Evolutionary conservation across 305 asterid genomes (phyloP).

Genomic region (Fraxinus baroniana): DNA sequence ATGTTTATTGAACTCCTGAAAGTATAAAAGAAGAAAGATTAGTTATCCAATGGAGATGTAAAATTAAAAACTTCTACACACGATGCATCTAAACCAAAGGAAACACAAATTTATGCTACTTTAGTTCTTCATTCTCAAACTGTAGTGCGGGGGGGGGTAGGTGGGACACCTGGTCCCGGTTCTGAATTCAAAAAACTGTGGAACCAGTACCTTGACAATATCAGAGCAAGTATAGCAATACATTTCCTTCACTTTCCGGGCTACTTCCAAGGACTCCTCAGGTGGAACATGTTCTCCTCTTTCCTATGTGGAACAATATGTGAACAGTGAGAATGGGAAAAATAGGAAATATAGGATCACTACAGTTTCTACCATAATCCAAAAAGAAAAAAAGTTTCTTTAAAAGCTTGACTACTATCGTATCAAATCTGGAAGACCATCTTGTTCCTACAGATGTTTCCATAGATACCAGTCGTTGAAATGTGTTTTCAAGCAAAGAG

Average conservation of each 20-base stretch:
- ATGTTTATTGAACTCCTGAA: conserved; percentile 90
- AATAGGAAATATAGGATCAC: neutral
- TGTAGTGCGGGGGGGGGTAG: no score
- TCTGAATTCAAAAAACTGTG: neutral
- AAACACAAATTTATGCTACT: neutral
- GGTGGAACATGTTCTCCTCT: conserved; percentile 94
- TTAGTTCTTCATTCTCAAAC: neutral
- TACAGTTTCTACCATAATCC: neutral
- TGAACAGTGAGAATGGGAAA: conserved; percentile 11
- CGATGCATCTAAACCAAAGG: neutral
- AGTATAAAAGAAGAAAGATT: conserved; percentile 25
- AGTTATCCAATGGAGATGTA: conserved; percentile 9
- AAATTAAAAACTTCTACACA: neutral
- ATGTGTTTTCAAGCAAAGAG: neutral
- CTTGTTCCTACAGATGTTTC: neutral
- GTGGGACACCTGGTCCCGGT: neutral
- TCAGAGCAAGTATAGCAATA: conserved; percentile 96
- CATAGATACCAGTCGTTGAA: neutral
- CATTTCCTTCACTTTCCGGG: conserved; percentile 88
- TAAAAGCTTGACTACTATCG: no score
- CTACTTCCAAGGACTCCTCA: conserved; percentile 89
- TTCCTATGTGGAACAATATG: conserved; percentile 56
- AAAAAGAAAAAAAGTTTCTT: neutral
- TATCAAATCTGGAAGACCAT: neutral
- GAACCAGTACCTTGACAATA: conserved; percentile 73